phyloP scores from a whole-genome alignment of 768 basidiomycete genomes.

The Lepiota brunneoincarnata region DNA sequence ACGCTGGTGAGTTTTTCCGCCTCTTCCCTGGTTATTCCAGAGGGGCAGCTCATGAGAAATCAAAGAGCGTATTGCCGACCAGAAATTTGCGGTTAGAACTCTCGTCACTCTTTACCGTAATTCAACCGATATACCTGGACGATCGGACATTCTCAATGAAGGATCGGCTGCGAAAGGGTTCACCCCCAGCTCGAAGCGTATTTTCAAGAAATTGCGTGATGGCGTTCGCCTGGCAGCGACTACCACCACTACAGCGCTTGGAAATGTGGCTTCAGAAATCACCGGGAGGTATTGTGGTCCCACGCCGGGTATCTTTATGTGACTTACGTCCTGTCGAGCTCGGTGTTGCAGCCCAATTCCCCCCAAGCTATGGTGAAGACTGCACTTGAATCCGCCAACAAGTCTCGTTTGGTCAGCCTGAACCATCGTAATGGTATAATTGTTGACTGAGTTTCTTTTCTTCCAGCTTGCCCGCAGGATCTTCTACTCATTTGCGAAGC shows the following conservation, averaged over 20 bases:
- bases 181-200: constrained; percentile 50
- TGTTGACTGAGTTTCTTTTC: constrained; percentile 4
- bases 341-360: constrained; percentile 86
- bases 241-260: constrained; percentile 73
- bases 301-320: neutral
- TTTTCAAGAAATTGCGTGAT: constrained; percentile 70
- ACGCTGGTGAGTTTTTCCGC: constrained; percentile 42
- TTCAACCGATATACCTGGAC: constrained; percentile 70
- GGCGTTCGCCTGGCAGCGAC: constrained; percentile 73
- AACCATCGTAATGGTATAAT: constrained; percentile 6
- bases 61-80: constrained; percentile 75
- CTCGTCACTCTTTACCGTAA: constrained; percentile 77
- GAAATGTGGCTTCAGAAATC: constrained; percentile 56
- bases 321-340: constrained; percentile 30
- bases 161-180: constrained; percentile 29
- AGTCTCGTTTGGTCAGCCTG: constrained; percentile 57
- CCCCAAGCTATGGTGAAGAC: constrained; percentile 78
- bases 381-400: constrained; percentile 77
- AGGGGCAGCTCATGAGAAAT: neutral
- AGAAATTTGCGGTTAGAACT: constrained; percentile 72
- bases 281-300: constrained; percentile 39
- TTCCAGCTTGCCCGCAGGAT: constrained; percentile 75
- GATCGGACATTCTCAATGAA: constrained; percentile 57
- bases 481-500: constrained; percentile 79
- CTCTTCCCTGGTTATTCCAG: constrained; percentile 12